Base-by-base conservation (phyloP, 106 monocot species). In the Phalaenopsis aphrodite region DNA sequence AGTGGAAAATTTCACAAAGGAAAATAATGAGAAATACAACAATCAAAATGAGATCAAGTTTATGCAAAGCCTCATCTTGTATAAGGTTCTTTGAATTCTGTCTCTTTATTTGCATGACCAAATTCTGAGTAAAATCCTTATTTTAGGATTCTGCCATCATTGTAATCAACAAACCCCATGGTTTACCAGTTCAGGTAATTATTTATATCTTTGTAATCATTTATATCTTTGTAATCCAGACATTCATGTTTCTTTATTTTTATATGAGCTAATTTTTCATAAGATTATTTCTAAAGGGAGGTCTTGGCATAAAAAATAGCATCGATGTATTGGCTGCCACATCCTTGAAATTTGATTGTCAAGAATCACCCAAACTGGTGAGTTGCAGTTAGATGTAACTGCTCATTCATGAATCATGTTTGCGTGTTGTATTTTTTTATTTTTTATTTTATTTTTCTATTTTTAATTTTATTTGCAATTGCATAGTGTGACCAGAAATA, bases 141-240 rank as follows among this genome's bases (percentile, higher is more conserved):
- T 69, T 79, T 65, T 84, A 97, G 97, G 97, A 97, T 83, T 42
- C 81, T 43, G 85, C 89, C 8, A 90, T 94, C 66, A 85, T 97
- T 83, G 92, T 84, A 56, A 46, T 97, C 56, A 97, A 97, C 75
- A 97, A 97, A 77, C 94, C 94, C 64, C 86, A 87, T 74, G 94
- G 97, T 48, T 78, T 97, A 86, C 79, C 92, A n/a, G 92, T 92
- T 5, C 96, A 97, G 91, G 96, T 96, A 82, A 47, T 80, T 74
- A 58, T 3, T 39, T 39, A 37, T 43, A 42, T 30, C 41, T 77
- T 5, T 43, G 5, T 15, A 45, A 18, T 74, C 45, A 58, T 3
- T 39, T 39, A 37, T 43, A 42, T 30, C 41, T 77, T 5, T 43
- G 5, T 15, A 45, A 18, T 74, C 45, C n/a, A 7, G 41, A 74